A percentile compares a stretch with the other conserved stretches of the same genome.
Evolutionary conservation across 305 asterid genomes (phyloP).

Genomic region (Lippia alba): DNA sequence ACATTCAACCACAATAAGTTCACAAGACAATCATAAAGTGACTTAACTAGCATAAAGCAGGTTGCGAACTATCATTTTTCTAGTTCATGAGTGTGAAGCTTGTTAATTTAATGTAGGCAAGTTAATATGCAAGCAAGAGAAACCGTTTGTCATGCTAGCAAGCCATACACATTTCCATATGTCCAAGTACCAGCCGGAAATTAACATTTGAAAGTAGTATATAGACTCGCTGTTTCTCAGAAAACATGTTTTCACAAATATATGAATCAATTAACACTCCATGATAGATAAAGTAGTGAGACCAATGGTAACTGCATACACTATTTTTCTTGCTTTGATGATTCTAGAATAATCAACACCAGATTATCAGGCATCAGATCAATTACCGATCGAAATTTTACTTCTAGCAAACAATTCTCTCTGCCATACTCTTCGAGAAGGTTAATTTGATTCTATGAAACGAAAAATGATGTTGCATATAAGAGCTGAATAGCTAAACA

Average conservation of each 20-base stretch:
- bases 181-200: no score
- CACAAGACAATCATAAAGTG: neutral
- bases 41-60: neutral
- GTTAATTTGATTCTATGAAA: neutral
- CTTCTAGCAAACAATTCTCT: slow-evolving; percentile 7
- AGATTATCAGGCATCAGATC: neutral
- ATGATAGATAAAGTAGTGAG: neutral
- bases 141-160: neutral
- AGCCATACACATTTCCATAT: neutral
- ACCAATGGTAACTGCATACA: neutral
- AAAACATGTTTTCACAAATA: neutral
- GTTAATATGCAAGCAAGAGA: neutral
- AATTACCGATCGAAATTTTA: neutral
- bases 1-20: neutral
- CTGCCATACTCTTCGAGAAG: neutral
- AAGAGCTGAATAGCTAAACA: neutral
- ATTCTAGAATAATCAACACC: slow-evolving; percentile 1
- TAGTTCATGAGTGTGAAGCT: neutral
- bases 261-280: neutral
- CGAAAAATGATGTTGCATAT: slow-evolving; percentile 2
- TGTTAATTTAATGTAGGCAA: neutral
- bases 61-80: neutral
- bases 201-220: no score
- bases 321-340: neutral
- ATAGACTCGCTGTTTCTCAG: no score